Conservation (phyloP, 139 green algal species). For the Chlorokybus atmophyticus region DNA sequence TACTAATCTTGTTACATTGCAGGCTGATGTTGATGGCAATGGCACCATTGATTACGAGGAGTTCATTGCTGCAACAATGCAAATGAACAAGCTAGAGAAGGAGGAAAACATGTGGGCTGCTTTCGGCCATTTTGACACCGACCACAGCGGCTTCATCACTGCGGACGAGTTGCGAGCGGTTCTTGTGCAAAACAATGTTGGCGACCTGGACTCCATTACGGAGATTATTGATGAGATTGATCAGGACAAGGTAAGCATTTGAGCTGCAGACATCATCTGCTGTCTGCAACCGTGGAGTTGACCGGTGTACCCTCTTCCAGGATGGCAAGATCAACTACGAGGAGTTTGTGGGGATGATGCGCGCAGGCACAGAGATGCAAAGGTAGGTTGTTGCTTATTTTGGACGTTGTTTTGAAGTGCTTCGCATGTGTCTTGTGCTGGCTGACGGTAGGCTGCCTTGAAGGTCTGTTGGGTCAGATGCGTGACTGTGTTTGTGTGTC, state of each 20-base stretch:
- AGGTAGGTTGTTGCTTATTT: no score
- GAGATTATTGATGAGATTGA: conserved; percentile 12
- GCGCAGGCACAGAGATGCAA: no score
- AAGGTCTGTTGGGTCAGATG: no score
- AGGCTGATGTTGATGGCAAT: conserved; percentile 38
- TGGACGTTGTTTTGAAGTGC: no score
- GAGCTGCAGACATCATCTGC: neutral
- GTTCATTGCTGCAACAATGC: conserved; percentile 54
- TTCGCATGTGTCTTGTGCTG: no score
- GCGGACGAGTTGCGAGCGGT: conserved; percentile 16
- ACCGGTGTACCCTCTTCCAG: conserved; percentile 5
- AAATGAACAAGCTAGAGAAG: conserved; percentile 27
- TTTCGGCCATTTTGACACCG: conserved; percentile 31
- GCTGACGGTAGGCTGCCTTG: no score
- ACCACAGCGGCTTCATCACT: conserved; percentile 25
- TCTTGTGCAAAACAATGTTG: conserved; percentile 4
- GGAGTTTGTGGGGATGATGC: conserved; percentile 27
- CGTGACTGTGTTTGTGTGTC: no score
- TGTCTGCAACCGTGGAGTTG: neutral
- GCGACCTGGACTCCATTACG: neutral
- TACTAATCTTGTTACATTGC: no score
- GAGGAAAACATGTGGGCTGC: conserved; percentile 27
- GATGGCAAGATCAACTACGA: conserved; percentile 26
- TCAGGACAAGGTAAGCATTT: conserved; percentile 13
- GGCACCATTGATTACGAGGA: conserved; percentile 79